A percentile compares a stretch with the other conserved stretches of the same genome.
phyloP scores from a whole-genome alignment of 306 rosid species.

The Prunus mume region DNA sequence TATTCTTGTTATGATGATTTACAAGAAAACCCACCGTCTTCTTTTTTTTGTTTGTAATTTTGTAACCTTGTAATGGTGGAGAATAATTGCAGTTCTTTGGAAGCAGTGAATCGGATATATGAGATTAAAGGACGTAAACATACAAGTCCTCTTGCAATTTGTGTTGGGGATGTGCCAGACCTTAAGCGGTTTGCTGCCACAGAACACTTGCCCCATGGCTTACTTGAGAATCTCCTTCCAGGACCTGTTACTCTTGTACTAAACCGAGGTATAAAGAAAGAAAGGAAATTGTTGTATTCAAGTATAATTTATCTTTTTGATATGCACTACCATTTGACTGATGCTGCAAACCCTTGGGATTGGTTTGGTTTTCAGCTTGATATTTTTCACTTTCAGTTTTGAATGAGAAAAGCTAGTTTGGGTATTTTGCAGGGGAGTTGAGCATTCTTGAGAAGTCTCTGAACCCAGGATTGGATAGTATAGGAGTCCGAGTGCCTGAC shows the following conservation, averaged over 20 bases:
- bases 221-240: conserved; percentile 81
- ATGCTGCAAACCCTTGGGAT: neutral
- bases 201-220: conserved; percentile 65
- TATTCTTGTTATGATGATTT: neutral
- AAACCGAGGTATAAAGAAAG: conserved; percentile 52
- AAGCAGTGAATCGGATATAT: conserved; percentile 71
- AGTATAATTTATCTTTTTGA: neutral
- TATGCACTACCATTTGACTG: neutral
- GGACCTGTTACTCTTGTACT: conserved; percentile 92
- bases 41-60: neutral
- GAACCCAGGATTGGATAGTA: conserved; percentile 85
- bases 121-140: conserved; percentile 78
- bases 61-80: conserved; percentile 19
- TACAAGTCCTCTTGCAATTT: conserved; percentile 80
- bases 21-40: neutral
- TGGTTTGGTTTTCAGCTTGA: neutral
- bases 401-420: conserved; percentile 10
- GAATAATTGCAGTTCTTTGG: conserved; percentile 52
- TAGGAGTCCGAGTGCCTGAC: conserved; percentile 91
- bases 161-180: conserved; percentile 71
- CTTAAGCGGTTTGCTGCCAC: conserved; percentile 63
- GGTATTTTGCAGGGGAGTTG: conserved; percentile 65
- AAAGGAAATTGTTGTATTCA: neutral
- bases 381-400: neutral
- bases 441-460: conserved; percentile 80